A percentile compares a stretch with the other conserved stretches of the same genome.
These are phyloP conservation scores for Pisolithus orientalis DNA, from an alignment of 768 basidiomycete genomes.

Conservation along the genomic window DNA sequence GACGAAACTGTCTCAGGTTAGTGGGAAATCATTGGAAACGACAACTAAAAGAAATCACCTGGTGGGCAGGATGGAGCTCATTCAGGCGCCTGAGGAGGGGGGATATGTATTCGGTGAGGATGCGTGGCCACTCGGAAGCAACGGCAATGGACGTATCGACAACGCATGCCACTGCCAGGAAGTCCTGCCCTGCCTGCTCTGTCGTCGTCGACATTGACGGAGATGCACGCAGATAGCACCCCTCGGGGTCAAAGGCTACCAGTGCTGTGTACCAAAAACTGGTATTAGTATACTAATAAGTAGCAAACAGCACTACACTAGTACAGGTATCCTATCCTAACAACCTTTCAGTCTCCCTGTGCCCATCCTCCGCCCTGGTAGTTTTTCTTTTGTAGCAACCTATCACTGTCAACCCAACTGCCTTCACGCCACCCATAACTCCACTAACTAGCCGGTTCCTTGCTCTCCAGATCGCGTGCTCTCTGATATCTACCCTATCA, in stretches of 20 bases:
- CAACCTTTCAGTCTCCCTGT: neutral
- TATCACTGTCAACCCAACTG: neutral
- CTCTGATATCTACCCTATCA: conserved; percentile 48
- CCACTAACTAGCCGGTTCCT: conserved; percentile 7
- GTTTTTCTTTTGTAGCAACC: neutral
- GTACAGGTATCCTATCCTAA: neutral
- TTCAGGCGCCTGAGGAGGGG: conserved; percentile 47
- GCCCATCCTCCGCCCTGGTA: neutral
- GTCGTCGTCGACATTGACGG: conserved; percentile 13
- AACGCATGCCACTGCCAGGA: conserved; percentile 49
- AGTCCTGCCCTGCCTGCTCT: conserved; percentile 17
- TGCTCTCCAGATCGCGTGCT: conserved; percentile 29
- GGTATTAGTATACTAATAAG: too few species aligned
- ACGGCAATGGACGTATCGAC: conserved; percentile 56
- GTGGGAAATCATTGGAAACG: neutral
- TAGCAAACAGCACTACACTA: too few species aligned
- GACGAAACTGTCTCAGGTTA: conserved; percentile 24
- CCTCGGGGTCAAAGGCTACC: too few species aligned
- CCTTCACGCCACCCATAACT: neutral
- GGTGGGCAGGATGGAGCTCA: conserved; percentile 35
- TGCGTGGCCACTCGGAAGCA: conserved; percentile 43
- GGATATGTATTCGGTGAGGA: conserved; percentile 42
- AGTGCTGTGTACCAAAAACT: too few species aligned
- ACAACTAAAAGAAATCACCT: conserved; percentile 23
- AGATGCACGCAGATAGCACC: neutral